Conservation (phyloP, 169 alveolate genomes). For the Condylostoma magnum region DNA sequence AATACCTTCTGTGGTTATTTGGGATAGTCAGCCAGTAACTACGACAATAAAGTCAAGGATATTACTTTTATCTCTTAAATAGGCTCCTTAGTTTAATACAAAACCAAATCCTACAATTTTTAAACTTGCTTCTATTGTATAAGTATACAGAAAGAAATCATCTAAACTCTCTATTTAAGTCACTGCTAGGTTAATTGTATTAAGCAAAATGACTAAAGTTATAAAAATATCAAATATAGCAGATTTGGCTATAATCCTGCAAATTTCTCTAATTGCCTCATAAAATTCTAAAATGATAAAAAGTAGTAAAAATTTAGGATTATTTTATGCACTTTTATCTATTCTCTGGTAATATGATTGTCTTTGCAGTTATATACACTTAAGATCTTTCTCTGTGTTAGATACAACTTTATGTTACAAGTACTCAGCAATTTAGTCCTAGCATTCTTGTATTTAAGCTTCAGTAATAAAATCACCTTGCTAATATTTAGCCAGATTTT, state of each 20-base stretch:
- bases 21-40: slow-evolving; percentile 54
- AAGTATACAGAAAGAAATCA: slow-evolving; percentile 45
- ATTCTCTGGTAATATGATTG: too few species aligned
- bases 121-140: slow-evolving; percentile 58
- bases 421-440: too few species aligned
- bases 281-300: too few species aligned
- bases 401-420: too few species aligned
- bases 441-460: too few species aligned
- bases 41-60: slow-evolving; percentile 63
- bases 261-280: background rate
- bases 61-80: slow-evolving; percentile 69
- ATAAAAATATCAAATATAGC: slow-evolving; percentile 18
- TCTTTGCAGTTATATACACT: too few species aligned
- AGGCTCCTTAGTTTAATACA: slow-evolving; percentile 33
- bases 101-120: slow-evolving; percentile 61
- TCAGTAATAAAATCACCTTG: too few species aligned
- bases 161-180: slow-evolving; percentile 31
- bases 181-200: slow-evolving; percentile 15
- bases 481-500: too few species aligned
- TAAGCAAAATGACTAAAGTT: background rate
- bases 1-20: slow-evolving; percentile 39
- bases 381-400: too few species aligned
- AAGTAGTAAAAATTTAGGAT: too few species aligned
- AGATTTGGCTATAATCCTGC: background rate
- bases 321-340: too few species aligned